These are phyloP conservation scores for Arthrobotrys iridis DNA, from an alignment of 2,329 filamentous ascomycete species.

Conservation along the genomic window DNA sequence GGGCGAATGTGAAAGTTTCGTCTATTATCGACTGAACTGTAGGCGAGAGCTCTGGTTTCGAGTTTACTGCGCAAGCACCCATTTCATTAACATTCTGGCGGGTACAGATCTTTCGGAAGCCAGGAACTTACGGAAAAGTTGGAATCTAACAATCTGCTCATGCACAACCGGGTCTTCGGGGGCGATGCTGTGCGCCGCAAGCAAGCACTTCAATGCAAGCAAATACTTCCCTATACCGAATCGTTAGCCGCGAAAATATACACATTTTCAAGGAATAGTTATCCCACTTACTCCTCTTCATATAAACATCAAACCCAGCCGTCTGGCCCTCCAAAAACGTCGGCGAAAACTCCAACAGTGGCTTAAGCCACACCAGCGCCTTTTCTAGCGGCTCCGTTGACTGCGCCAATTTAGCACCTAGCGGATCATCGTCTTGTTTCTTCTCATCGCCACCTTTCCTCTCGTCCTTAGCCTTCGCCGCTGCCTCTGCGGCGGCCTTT, in stretches of 20 bases:
- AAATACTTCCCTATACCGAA: conserved; percentile 77
- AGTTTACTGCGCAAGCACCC: conserved; percentile 56
- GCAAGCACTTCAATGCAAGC: conserved; percentile 85
- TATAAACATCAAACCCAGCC: conserved; percentile 88
- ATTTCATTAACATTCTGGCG: conserved; percentile 15
- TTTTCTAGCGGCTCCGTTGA: conserved; percentile 85
- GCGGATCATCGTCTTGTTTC: conserved; percentile 90
- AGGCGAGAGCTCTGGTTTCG: conserved; percentile 39
- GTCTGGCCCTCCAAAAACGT: conserved; percentile 83
- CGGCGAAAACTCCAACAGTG: conserved; percentile 82
- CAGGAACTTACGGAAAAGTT: conserved; percentile 58
- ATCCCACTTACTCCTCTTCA: conserved; percentile 74
- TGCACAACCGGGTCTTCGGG: conserved; percentile 76
- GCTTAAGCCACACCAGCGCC: conserved; percentile 84
- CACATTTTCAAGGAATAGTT: neutral
- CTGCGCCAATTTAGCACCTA: conserved; percentile 79
- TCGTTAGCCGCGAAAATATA: conserved; percentile 57
- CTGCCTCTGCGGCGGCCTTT: conserved; percentile 80
- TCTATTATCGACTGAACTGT: conserved; percentile 60
- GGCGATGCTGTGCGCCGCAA: conserved; percentile 76
- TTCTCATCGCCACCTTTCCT: conserved; percentile 75
- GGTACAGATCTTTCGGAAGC: conserved; percentile 32
- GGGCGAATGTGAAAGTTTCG: conserved; percentile 69
- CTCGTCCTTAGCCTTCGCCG: conserved; percentile 83
- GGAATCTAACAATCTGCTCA: conserved; percentile 77